A percentile compares a stretch with the other conserved stretches of the same genome.
Evolutionary conservation across 2,329 filamentous ascomycete genomes (phyloP).

Genomic region (Colletotrichum sublineola): DNA sequence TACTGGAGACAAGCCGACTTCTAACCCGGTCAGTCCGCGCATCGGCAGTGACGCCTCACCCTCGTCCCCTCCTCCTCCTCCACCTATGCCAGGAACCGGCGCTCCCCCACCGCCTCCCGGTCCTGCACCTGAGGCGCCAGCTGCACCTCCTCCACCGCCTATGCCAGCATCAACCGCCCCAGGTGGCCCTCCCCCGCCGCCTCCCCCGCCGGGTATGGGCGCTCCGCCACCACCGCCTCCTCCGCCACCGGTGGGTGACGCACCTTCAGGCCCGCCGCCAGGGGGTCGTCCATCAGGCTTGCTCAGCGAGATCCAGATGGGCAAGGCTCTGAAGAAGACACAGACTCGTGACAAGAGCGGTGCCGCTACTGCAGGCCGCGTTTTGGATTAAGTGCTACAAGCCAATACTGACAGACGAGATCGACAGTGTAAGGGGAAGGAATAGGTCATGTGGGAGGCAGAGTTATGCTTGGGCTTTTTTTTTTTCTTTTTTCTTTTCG

Average conservation of each 20-base stretch:
- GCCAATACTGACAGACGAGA: neutral
- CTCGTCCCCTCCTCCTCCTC: conserved; percentile 50
- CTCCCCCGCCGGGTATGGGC: conserved; percentile 56
- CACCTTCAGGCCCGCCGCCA: conserved; percentile 60
- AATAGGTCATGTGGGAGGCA: neutral
- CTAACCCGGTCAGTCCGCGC: conserved; percentile 54
- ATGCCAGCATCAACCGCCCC: conserved; percentile 49
- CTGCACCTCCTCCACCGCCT: conserved; percentile 51
- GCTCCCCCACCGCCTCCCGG: conserved; percentile 51
- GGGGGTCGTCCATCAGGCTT: conserved; percentile 71
- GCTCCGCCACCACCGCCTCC: conserved; percentile 58
- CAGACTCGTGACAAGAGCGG: conserved; percentile 88
- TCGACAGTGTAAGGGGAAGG: neutral
- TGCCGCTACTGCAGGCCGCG: conserved; percentile 80
- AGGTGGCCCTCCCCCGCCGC: conserved; percentile 54
- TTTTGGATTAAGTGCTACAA: conserved; percentile 64
- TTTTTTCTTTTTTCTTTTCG: neutral
- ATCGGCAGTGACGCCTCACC: conserved; percentile 56
- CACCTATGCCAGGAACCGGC: conserved; percentile 44
- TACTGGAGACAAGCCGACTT: conserved; percentile 76
- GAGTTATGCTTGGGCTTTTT: neutral
- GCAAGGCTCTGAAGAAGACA: conserved; percentile 86
- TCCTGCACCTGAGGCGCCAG: conserved; percentile 44
- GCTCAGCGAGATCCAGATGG: conserved; percentile 85
- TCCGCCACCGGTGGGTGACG: conserved; percentile 56